Evolutionary conservation across 345 rosid species (phyloP), one percentile per base, ranked within the genome.

Genomic region (Pugionium cornutum): DNA sequence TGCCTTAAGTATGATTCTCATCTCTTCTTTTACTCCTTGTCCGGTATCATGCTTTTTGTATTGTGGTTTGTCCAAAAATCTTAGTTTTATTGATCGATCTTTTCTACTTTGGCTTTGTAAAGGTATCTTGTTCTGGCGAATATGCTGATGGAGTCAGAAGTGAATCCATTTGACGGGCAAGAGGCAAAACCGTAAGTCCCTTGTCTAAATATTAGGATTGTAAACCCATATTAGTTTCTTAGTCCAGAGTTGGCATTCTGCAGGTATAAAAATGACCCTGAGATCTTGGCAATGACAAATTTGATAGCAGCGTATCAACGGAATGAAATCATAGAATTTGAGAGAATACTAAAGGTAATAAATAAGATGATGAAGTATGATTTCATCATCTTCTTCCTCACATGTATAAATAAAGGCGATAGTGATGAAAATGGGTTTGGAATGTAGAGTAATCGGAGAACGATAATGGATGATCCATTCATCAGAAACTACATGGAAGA

Each of bases 111-210:
- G 68, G 52, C 50, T 66, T 66, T 32, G 18, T 41, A 27, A 66
- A 95, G 99, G 68, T 95, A 95, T 77, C 83, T 91, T 80, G 99
- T 95, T 79, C 82, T 95, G 67, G 99, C 99, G 29, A 95, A 95
- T 71, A 95, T 95, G 99, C 82, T 95, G 82, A 95, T 95, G 99
- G 99, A 91, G 75, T 95, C 98, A n/a, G 90, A 91, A 83, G 99
- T 95, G 51, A 91, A 95, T 74, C 99, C 99, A 36, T 95, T 91
- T 78, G 99, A 89, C 48, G 99, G 99, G 40, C 97, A 95, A 77
- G 97, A 91, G 83, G 99, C 99, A 45, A 95, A 87, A 70, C 97
- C 99, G 96, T 90, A 18, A 18, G 18, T 18, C 18, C 18, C 18
- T 18, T 18, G 18, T 18, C 18, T 18, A 18, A 18, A 18, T 18